Conservation (phyloP, 306 rosid species). For the Cyamopsis tetragonoloba region DNA sequence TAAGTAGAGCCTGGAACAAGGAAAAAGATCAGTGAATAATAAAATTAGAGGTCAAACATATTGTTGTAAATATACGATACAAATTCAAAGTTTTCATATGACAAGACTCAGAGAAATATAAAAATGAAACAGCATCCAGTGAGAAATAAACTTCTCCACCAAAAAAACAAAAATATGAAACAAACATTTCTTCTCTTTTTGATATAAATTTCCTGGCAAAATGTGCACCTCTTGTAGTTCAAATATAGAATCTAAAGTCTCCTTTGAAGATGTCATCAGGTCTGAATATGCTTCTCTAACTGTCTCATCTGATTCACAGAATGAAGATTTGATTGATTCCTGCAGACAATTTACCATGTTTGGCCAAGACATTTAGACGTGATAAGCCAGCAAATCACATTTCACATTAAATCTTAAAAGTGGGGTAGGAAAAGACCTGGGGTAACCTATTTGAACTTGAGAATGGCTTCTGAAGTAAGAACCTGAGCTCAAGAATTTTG, state of each 20-base stretch:
- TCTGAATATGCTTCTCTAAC: conserved; percentile 59
- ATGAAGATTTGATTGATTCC: conserved; percentile 64
- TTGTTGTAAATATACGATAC: neutral
- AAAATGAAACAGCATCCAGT: neutral
- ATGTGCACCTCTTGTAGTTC: conserved; percentile 71
- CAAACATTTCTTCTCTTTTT: neutral
- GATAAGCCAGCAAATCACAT: conserved; percentile 9
- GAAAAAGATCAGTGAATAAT: conserved; percentile 4
- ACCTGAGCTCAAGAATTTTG: conserved; percentile 80
- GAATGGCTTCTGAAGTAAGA: conserved; percentile 79
- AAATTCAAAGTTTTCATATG: neutral
- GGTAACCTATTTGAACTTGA: conserved; percentile 87
- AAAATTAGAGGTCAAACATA: neutral
- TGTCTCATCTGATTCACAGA: conserved; percentile 54
- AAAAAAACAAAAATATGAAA: neutral
- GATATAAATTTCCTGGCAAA: conserved; percentile 5
- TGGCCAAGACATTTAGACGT: conserved; percentile 6
- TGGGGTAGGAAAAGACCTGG: conserved; percentile 45
- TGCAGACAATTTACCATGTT: conserved; percentile 37
- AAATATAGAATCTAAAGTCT: conserved; percentile 68
- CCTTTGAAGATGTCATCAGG: conserved; percentile 60
- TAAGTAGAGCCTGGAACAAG: conserved; percentile 65
- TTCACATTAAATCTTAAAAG: neutral
- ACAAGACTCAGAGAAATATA: neutral
- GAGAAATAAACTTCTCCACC: neutral